phyloP scores from a whole-genome alignment of 768 basidiomycete species.

The Suillus fuscotomentosus region DNA sequence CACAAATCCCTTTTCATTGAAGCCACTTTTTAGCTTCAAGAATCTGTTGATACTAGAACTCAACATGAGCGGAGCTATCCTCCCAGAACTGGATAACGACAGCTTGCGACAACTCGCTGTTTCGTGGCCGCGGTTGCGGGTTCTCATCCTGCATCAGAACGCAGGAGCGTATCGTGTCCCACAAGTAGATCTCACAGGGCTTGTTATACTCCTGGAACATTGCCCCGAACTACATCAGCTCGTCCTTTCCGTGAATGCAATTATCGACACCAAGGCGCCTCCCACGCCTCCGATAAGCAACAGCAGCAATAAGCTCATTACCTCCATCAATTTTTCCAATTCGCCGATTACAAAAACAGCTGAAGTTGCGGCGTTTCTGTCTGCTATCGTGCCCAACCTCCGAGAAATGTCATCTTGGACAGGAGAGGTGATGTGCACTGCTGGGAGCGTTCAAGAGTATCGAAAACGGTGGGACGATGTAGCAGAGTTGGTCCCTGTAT shows the following conservation, averaged over 20 bases:
- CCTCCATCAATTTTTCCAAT: constrained; percentile 27
- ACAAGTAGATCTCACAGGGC: constrained; percentile 1
- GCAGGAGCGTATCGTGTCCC: background rate
- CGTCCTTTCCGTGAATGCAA: constrained; percentile 18
- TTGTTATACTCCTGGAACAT: background rate
- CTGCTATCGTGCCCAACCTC: constrained; percentile 28
- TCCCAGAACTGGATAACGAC: constrained; percentile 18
- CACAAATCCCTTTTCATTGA: constrained; percentile 22
- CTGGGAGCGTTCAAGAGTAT: background rate
- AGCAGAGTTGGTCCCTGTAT: background rate
- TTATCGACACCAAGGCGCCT: constrained; percentile 27
- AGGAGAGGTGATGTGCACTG: background rate
- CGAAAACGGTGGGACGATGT: background rate
- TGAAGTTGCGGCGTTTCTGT: constrained; percentile 27
- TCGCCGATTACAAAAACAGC: constrained; percentile 26
- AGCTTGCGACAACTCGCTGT: constrained; percentile 23
- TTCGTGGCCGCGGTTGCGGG: constrained; percentile 29
- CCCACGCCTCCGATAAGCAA: background rate
- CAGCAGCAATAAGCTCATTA: constrained; percentile 16
- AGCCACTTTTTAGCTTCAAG: constrained; percentile 25
- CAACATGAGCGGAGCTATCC: constrained; percentile 7
- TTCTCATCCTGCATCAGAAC: constrained; percentile 18
- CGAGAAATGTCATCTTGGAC: constrained; percentile 29
- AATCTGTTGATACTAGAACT: constrained; percentile 22
- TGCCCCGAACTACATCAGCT: constrained; percentile 1